phyloP scores from a whole-genome alignment of 371 early-diverging fungal genomes.

The Zychaea mexicana region DNA sequence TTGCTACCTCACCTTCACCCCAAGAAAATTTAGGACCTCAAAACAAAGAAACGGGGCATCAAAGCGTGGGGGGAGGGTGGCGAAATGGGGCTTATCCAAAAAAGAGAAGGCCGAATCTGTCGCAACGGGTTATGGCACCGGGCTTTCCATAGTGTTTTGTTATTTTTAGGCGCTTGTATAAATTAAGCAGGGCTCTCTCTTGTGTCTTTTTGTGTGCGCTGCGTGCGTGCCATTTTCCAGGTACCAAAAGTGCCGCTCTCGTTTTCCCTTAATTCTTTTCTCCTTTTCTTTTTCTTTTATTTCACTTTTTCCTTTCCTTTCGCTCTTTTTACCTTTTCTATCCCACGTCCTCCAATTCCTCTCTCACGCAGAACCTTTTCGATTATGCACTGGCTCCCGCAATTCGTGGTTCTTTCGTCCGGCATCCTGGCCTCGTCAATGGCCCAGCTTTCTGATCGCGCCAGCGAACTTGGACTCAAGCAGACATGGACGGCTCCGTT shows the following conservation, averaged over 20 bases:
- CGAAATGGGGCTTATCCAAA: no score
- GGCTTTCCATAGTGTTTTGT: no score
- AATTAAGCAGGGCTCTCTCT: no score
- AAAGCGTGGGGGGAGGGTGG: no score
- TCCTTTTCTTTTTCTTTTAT: neutral
- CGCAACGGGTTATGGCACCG: no score
- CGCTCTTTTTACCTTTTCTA: neutral
- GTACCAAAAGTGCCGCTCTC: neutral
- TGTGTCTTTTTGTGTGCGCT: no score
- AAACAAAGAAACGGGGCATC: no score
- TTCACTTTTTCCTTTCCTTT: neutral
- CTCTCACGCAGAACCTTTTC: neutral
- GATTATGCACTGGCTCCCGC: neutral
- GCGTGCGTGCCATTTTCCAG: neutral
- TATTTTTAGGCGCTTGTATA: no score
- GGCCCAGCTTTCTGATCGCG: constrained; percentile 18
- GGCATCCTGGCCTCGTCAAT: neutral
- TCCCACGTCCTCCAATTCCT: neutral
- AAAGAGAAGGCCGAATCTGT: no score
- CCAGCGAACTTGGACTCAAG: constrained; percentile 28
- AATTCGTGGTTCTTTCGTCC: neutral
- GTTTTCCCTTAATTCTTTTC: neutral
- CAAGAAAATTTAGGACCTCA: no score
- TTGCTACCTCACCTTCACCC: no score
- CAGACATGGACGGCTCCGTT: constrained; percentile 39